Percentiles rank a stretch among this genome's conserved stretches.
phyloP scores from a whole-genome alignment of 2,329 filamentous ascomycete genomes.

The Trichophyton schoenleinii region DNA sequence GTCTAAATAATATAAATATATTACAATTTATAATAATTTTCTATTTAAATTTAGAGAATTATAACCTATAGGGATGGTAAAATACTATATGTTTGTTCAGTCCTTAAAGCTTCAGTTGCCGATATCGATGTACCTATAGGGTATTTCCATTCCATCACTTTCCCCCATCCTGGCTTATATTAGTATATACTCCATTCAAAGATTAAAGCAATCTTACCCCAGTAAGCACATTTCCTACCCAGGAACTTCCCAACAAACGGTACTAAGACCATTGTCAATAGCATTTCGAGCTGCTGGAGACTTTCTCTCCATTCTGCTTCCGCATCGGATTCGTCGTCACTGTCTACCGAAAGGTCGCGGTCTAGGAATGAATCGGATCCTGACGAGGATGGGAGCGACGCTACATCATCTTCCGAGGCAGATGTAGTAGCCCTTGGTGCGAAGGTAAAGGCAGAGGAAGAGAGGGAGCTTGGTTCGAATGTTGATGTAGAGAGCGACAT shows the following conservation, averaged over 20 bases:
- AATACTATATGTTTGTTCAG: not conserved
- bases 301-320: slow-evolving; percentile 92
- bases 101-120: not conserved
- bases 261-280: slow-evolving; percentile 87
- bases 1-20: too few relatives aligned
- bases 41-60: not conserved
- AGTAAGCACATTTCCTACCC: slow-evolving; percentile 88
- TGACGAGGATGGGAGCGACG: slow-evolving; percentile 31
- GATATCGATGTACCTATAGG: slow-evolving; percentile 47
- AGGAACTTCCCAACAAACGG: slow-evolving; percentile 92
- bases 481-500: slow-evolving; percentile 19
- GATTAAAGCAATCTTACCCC: slow-evolving; percentile 49
- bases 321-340: slow-evolving; percentile 64
- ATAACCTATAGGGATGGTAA: not conserved
- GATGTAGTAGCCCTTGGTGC: slow-evolving; percentile 18
- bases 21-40: too few relatives aligned
- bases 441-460: slow-evolving; percentile 20
- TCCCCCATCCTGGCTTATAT: slow-evolving; percentile 60
- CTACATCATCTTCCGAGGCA: slow-evolving; percentile 27
- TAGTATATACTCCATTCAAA: slow-evolving; percentile 1
- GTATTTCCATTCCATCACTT: slow-evolving; percentile 92
- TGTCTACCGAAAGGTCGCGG: slow-evolving; percentile 38
- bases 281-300: slow-evolving; percentile 80
- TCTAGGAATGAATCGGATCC: slow-evolving; percentile 37
- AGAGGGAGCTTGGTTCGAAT: slow-evolving; percentile 13